Percentiles rank a stretch among this genome's conserved stretches.
Evolutionary conservation across 2,329 filamentous ascomycete species (phyloP).

Genomic region (Clonostachys rosea): DNA sequence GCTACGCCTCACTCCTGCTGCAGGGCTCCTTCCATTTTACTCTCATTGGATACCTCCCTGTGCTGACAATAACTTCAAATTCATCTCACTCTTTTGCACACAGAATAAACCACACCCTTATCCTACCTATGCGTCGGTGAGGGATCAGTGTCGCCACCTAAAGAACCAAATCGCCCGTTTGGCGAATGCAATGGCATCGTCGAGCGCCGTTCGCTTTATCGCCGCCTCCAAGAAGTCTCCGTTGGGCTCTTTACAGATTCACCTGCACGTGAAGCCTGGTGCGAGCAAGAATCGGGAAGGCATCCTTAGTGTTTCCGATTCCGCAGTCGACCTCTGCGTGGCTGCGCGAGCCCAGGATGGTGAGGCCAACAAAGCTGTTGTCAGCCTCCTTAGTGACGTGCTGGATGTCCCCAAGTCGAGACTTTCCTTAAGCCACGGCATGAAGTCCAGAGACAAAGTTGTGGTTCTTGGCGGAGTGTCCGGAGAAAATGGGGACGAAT

Average conservation of each 20-base stretch:
- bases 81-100: too few relatives aligned
- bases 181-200: not conserved
- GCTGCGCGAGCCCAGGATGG: slow-evolving; percentile 61
- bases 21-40: too few relatives aligned
- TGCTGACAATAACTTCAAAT: too few relatives aligned
- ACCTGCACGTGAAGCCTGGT: slow-evolving; percentile 65
- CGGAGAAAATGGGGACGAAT: slow-evolving; percentile 18
- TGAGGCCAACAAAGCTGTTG: slow-evolving; percentile 64
- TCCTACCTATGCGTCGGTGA: too few relatives aligned
- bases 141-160: too few relatives aligned
- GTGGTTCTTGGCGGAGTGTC: slow-evolving; percentile 33
- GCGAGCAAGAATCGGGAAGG: slow-evolving; percentile 58
- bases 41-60: too few relatives aligned
- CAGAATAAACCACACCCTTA: too few relatives aligned
- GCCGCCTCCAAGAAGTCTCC: slow-evolving; percentile 37
- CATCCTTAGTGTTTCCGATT: slow-evolving; percentile 48
- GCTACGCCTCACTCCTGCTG: too few relatives aligned
- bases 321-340: slow-evolving; percentile 60
- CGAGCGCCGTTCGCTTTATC: slow-evolving; percentile 37
- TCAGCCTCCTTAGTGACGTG: slow-evolving; percentile 55
- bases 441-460: slow-evolving; percentile 62
- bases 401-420: slow-evolving; percentile 60
- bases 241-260: slow-evolving; percentile 47
- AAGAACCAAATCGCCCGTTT: too few relatives aligned
- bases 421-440: slow-evolving; percentile 56